Evolutionary conservation across 2,329 filamentous ascomycete genomes (phyloP), one percentile per base, ranked within the genome.

Genomic region (Moelleriella libera): DNA sequence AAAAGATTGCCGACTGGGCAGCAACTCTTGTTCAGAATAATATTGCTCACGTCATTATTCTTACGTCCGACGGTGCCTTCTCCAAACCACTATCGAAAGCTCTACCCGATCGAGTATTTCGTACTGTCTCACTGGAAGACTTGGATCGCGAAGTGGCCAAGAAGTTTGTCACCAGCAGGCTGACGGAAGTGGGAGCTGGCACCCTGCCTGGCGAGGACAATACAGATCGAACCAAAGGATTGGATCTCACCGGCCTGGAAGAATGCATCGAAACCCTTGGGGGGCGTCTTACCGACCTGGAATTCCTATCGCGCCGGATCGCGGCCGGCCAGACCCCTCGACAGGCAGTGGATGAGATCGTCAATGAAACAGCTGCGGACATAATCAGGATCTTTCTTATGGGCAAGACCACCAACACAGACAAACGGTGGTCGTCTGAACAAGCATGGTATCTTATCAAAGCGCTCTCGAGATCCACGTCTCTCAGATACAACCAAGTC

Each of bases 361-460:
- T 95, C 47, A 82, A 87, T 47, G 88, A 95, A 59, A 85, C 84
- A 14, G 85, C 88, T 1, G 86, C 85, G 0, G 92, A 97, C 59
- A 89, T 97, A 44, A 69, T 95, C 51, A 94, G 95, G 59, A 88
- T 96, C 74, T 97, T 89, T 67, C 77, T 98, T 31, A 70, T 94
- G 58, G 77, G 80, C 43, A 76, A 76, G 45, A 60, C 68, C 2
- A 61, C 60, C 12, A 60, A 67, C 12, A 62, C 64, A 5, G 67
- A 72, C 41, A 75, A 76, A 31, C 76, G 76, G 47, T 97, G 88
- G 85, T 85, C 82, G 0, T 71, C 80, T 5, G 82, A 92, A 58
- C 92, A 97, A 68, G 90, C 88, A 0, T 97, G 92, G 92, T 76
- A 83, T 50, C 68, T 98, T 2, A 82, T 97, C 63, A 89, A 85